Percentiles rank a stretch among this genome's conserved stretches.
phyloP scores from a whole-genome alignment of 139 green algal species.

The Chlamydomonas incerta region DNA sequence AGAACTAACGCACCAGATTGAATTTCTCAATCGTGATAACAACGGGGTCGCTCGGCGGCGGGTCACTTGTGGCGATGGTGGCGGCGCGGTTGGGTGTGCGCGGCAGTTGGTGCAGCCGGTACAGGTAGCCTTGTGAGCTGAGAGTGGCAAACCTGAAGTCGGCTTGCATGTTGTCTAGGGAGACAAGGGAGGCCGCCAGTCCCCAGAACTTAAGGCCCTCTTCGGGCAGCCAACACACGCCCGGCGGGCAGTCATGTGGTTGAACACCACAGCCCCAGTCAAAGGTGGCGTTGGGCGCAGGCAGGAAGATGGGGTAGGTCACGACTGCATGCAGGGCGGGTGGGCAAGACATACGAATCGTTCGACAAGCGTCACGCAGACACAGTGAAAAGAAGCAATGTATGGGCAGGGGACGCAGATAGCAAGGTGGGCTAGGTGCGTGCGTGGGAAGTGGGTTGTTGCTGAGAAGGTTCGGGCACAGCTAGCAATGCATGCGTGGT shows the following conservation, averaged over 20 bases:
- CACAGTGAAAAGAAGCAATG: no score
- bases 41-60: neutral
- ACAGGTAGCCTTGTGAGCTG: neutral
- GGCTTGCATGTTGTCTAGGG: constrained; percentile 12
- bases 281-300: constrained; percentile 13
- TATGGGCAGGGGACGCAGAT: no score
- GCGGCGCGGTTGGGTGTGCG: neutral
- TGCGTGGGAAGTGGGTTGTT: no score
- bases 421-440: no score
- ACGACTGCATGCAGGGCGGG: constrained; percentile 23
- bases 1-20: constrained; percentile 26
- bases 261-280: constrained; percentile 31
- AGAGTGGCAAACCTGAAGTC: neutral
- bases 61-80: neutral
- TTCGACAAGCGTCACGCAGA: no score
- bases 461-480: no score
- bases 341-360: no score
- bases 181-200: constrained; percentile 10
- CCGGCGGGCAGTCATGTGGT: constrained; percentile 8
- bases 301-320: constrained; percentile 31
- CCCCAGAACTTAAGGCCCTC: constrained; percentile 30
- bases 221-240: constrained; percentile 14
- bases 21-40: neutral
- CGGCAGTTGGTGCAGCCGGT: constrained; percentile 11
- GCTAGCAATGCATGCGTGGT: no score